A percentile compares a stretch with the other conserved stretches of the same genome.
phyloP scores from a whole-genome alignment of 2,329 filamentous ascomycete genomes.

The Emmonsiellopsis sp. region DNA sequence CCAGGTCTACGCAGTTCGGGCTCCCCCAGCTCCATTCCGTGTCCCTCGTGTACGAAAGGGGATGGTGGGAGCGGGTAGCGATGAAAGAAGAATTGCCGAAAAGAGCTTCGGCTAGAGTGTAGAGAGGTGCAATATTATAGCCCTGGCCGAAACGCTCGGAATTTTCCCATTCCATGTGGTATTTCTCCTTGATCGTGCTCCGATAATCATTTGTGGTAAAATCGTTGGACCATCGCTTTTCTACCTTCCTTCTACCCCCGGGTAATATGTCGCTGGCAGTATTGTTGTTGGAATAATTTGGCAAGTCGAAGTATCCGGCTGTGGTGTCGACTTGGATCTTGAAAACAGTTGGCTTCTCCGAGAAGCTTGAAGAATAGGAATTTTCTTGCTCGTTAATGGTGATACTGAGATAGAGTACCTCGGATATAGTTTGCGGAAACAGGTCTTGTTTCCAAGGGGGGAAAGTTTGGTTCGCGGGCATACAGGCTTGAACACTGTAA shows the following conservation, averaged over 20 bases:
- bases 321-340: constrained; percentile 16
- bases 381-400: not conserved
- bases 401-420: not conserved
- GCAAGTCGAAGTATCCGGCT: constrained; percentile 4
- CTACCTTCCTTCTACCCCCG: not conserved
- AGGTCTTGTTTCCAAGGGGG: not conserved
- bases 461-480: not conserved
- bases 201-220: not conserved
- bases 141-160: not conserved
- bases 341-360: not conserved
- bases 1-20: too few species aligned
- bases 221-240: not conserved
- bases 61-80: not conserved
- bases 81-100: constrained; percentile 4
- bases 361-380: not conserved
- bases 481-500: not conserved
- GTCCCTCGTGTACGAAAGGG: not conserved
- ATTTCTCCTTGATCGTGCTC: not conserved
- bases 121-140: not conserved
- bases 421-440: not conserved
- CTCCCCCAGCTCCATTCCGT: too few species aligned
- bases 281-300: not conserved
- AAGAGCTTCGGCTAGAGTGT: not conserved
- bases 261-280: not conserved
- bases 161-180: not conserved